Conservation (phyloP, 805 yeast species). For the Lipomyces japonicus region DNA sequence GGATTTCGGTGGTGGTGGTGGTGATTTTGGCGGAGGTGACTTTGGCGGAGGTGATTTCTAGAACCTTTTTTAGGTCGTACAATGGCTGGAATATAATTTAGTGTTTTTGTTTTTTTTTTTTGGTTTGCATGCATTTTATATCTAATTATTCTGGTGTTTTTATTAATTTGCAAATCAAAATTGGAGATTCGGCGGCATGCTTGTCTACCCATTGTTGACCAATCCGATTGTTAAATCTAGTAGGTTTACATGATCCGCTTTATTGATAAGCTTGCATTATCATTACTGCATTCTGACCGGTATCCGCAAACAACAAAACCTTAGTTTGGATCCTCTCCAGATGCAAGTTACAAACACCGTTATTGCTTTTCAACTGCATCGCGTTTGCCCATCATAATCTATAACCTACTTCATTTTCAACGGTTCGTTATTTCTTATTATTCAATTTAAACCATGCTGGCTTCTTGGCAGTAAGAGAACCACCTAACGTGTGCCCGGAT, state of each 20-base stretch:
- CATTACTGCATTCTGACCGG: no score
- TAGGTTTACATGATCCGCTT: no score
- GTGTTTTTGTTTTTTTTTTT: background rate
- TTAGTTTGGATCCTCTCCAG: no score
- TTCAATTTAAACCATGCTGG: constrained; percentile 27
- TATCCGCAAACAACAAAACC: no score
- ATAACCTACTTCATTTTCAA: no score
- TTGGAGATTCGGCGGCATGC: no score
- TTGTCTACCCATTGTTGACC: no score
- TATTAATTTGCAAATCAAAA: background rate
- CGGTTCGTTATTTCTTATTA: constrained; percentile 8
- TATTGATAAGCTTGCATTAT: no score
- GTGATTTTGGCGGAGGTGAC: constrained; percentile 36
- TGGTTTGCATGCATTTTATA: background rate
- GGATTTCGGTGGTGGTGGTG: constrained; percentile 33
- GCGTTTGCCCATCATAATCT: no score
- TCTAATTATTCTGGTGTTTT: background rate
- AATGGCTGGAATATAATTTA: background rate
- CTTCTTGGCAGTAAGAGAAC: constrained; percentile 14
- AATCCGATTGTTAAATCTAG: background rate
- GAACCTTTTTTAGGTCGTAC: background rate
- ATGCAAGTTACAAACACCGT: no score
- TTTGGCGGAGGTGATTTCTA: constrained; percentile 32
- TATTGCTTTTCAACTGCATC: no score
- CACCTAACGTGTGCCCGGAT: constrained; percentile 3